Conservation (phyloP, 495 filamentous ascomycete species). For the Podospora pseudopauciseta region DNA sequence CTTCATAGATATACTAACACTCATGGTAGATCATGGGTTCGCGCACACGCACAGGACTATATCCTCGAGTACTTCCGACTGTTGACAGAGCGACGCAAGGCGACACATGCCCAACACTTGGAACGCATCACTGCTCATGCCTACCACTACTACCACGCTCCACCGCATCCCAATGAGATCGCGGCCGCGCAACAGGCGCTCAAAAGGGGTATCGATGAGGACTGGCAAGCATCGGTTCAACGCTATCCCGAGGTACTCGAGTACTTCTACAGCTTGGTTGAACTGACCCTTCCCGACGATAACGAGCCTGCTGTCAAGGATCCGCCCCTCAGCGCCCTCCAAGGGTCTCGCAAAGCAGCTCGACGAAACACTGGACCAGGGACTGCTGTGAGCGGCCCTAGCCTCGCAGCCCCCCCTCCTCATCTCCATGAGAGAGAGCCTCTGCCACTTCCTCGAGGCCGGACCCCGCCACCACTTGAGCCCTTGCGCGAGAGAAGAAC, state of each 20-base stretch:
- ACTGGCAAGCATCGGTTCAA: conserved; percentile 66
- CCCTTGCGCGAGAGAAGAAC: conserved; percentile 33
- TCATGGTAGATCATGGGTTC: conserved; percentile 58
- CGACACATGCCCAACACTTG: conserved; percentile 52
- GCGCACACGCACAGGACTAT: conserved; percentile 63
- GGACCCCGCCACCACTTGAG: conserved; percentile 36
- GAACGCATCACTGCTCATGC: conserved; percentile 55
- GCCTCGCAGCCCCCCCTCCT: conserved; percentile 16
- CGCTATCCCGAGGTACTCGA: conserved; percentile 71
- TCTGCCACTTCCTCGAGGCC: conserved; percentile 25
- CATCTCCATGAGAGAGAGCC: conserved; percentile 20
- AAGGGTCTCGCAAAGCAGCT: conserved; percentile 38
- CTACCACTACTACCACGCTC: conserved; percentile 53
- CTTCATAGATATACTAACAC: conserved; percentile 24
- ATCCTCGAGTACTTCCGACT: conserved; percentile 65
- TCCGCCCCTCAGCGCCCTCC: conserved; percentile 53
- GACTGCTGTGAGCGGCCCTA: conserved; percentile 36
- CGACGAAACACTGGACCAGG: conserved; percentile 29
- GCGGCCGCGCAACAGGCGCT: conserved; percentile 55
- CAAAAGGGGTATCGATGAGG: conserved; percentile 67
- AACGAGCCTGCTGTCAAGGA: conserved; percentile 52
- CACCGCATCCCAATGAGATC: conserved; percentile 56
- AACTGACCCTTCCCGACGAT: conserved; percentile 55
- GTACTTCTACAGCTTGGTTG: conserved; percentile 65
- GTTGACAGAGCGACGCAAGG: conserved; percentile 58